Evolutionary conservation across 192 early-diverging fungal genomes (phyloP).

Genomic region (Cladochytrium replicatum): DNA sequence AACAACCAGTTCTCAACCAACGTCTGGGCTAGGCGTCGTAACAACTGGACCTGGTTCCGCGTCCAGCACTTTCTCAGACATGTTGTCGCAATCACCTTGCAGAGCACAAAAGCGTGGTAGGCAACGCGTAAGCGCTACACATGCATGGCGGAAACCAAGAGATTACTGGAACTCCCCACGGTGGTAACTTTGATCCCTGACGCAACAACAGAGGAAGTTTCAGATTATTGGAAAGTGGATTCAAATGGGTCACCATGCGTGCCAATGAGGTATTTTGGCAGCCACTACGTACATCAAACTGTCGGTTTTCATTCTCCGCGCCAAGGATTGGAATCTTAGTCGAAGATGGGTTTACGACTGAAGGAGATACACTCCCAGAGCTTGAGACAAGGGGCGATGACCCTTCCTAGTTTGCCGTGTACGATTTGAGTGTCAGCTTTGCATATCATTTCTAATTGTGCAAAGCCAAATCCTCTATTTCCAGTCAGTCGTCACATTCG

Average conservation of each 20-base stretch:
- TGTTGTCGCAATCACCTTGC: slow-evolving; percentile 20
- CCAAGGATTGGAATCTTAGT: no score
- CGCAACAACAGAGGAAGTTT: slow-evolving; percentile 39
- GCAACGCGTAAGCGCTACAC: slow-evolving; percentile 72
- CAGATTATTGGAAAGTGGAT: slow-evolving; percentile 33
- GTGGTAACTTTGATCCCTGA: slow-evolving; percentile 75
- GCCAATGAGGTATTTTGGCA: slow-evolving; percentile 12
- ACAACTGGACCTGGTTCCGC: no score
- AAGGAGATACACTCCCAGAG: no score
- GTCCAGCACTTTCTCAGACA: neutral
- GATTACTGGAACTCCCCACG: slow-evolving; percentile 54
- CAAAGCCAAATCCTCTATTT: neutral
- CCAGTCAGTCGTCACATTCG: slow-evolving; percentile 43
- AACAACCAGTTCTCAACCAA: no score
- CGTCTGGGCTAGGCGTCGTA: no score
- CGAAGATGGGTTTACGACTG: no score
- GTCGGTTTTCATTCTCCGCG: neutral
- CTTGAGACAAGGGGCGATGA: no score
- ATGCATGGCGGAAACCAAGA: slow-evolving; percentile 60
- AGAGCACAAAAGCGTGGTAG: slow-evolving; percentile 81
- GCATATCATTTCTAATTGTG: no score
- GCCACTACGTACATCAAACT: no score
- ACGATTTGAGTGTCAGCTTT: no score
- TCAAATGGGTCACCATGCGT: slow-evolving; percentile 12
- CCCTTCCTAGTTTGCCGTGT: no score